Percentiles rank a stretch among this genome's conserved stretches.
Conservation (phyloP, 495 filamentous ascomycete genomes). For the Xylaria intraflava region DNA sequence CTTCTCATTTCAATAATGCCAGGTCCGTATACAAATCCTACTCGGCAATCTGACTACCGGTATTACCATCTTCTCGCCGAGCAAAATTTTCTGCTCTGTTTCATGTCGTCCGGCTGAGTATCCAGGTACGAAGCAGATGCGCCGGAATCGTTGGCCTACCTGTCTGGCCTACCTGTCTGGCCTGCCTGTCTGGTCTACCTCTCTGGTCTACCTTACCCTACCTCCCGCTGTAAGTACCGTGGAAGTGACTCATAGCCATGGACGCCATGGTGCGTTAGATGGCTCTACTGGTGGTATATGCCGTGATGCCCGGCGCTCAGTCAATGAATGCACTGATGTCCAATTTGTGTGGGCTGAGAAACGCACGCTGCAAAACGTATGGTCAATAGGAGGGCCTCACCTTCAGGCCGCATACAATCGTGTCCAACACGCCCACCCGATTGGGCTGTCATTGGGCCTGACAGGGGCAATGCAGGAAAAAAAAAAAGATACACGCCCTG, state of each 20-base stretch:
- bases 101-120: no score
- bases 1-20: no score
- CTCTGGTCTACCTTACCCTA: no score
- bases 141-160: no score
- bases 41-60: no score
- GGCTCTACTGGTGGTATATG: constrained; percentile 2
- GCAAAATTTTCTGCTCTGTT: no score
- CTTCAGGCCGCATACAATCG: constrained; percentile 11
- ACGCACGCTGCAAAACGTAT: constrained; percentile 1
- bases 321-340: constrained; percentile 14
- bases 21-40: no score
- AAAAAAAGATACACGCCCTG: constrained; percentile 4
- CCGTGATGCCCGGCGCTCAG: constrained; percentile 13
- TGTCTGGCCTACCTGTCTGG: no score
- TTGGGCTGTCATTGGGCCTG: constrained; percentile 3
- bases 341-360: constrained; percentile 15
- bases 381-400: constrained; percentile 10
- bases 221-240: no score
- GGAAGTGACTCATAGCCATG: constrained; percentile 13
- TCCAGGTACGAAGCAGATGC: no score
- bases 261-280: constrained; percentile 7
- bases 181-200: no score
- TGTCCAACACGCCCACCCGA: constrained; percentile 3
- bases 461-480: not conserved
- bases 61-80: no score